phyloP scores from a whole-genome alignment of 441 rosid species.

The Populus hybrid region DNA sequence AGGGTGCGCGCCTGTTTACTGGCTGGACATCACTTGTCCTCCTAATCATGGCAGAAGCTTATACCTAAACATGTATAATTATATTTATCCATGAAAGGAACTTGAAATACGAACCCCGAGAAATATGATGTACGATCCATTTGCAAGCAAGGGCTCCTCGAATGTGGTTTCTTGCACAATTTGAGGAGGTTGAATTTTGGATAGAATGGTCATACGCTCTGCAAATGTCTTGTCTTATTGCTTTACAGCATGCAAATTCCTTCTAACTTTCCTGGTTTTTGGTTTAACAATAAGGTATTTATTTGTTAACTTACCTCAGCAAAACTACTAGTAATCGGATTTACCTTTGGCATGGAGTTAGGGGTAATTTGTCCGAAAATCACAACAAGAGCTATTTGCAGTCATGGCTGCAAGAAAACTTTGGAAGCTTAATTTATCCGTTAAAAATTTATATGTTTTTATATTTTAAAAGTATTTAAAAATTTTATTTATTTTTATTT shows the following conservation, averaged over 20 bases:
- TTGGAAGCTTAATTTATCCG: too few species aligned
- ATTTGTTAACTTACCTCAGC: too few species aligned
- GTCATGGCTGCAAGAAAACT: background rate
- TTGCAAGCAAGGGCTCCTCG: background rate
- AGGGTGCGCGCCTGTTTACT: slow-evolving; percentile 77
- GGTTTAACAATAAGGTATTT: too few species aligned
- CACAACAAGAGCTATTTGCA: background rate
- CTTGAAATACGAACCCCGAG: background rate
- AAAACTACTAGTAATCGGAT: background rate
- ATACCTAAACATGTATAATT: slow-evolving; percentile 16
- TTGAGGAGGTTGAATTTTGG: background rate
- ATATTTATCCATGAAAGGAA: background rate
- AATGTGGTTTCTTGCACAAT: background rate
- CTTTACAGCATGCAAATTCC: too few species aligned
- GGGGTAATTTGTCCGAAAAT: background rate
- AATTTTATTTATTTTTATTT: too few species aligned
- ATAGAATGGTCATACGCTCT: too few species aligned
- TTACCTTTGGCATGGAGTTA: background rate
- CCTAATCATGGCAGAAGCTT: slow-evolving; percentile 76
- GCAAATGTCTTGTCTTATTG: too few species aligned
- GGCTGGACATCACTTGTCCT: slow-evolving; percentile 90
- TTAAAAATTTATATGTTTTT: too few species aligned
- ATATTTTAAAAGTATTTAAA: too few species aligned
- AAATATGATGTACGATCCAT: background rate
- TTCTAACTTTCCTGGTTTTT: too few species aligned